Percentiles rank a stretch among this genome's conserved stretches.
phyloP scores from a whole-genome alignment of 805 yeast species.

The Pichia cabralensis region DNA sequence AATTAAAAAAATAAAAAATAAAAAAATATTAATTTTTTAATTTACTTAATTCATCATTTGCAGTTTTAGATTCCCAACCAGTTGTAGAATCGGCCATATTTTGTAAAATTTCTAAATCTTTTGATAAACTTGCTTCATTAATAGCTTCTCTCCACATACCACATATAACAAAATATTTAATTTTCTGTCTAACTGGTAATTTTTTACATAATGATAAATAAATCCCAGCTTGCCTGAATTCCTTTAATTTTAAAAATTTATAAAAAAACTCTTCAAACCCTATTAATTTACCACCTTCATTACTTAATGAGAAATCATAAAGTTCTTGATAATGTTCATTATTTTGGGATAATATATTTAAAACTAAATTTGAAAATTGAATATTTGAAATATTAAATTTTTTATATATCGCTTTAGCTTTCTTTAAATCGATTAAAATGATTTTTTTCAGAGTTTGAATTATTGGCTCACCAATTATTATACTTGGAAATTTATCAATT shows the following conservation, averaged over 20 bases:
- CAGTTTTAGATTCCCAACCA: conserved; percentile 3
- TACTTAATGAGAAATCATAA: conserved; percentile 38
- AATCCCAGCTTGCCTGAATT: conserved; percentile 46
- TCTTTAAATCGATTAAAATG: conserved; percentile 36
- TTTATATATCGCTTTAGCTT: conserved; percentile 38
- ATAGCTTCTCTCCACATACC: conserved; percentile 10
- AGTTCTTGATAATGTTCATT: conserved; percentile 49
- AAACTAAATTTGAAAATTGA: conserved; percentile 44
- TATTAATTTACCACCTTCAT: conserved; percentile 49
- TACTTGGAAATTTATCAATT: background rate
- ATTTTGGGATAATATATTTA: conserved; percentile 37
- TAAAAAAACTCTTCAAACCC: conserved; percentile 59
- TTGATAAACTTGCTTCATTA: conserved; percentile 3
- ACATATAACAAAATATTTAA: conserved; percentile 3
- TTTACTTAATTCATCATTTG: too few species aligned
- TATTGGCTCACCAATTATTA: conserved; percentile 6
- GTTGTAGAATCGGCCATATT: conserved; percentile 3
- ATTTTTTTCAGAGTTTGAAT: conserved; percentile 33
- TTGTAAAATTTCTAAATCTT: conserved; percentile 3
- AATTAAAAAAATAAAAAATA: background rate
- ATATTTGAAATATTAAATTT: conserved; percentile 49
- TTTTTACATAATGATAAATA: conserved; percentile 46
- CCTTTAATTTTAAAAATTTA: conserved; percentile 43
- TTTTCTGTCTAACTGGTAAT: conserved; percentile 26
- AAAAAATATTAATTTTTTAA: too few species aligned